Conservation (phyloP, 495 filamentous ascomycete species). For the Astrothelium macrocarpum region DNA sequence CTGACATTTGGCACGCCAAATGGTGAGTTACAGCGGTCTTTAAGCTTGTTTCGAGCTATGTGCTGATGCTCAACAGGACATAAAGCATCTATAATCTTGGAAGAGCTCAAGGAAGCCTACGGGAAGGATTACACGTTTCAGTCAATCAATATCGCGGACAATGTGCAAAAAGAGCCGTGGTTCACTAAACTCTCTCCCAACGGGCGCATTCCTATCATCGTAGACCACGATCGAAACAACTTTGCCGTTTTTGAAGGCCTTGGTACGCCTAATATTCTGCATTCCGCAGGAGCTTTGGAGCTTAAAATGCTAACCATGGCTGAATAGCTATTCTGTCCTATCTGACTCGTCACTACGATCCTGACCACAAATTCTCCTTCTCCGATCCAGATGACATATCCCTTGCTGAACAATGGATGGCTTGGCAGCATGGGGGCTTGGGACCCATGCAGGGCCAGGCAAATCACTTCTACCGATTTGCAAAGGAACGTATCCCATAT, state of each 20-base stretch:
- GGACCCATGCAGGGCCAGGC: slow-evolving; percentile 34
- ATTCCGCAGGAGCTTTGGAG: not conserved
- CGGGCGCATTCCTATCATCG: slow-evolving; percentile 31
- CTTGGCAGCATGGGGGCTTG: slow-evolving; percentile 32
- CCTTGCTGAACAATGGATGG: slow-evolving; percentile 32
- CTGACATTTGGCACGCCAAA: slow-evolving; percentile 43
- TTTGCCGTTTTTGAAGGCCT: slow-evolving; percentile 27
- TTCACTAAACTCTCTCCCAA: slow-evolving; percentile 31
- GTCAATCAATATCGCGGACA: slow-evolving; percentile 27
- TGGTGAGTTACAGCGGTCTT: slow-evolving; percentile 20
- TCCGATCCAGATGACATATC: slow-evolving; percentile 27
- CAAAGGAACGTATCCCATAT: slow-evolving; percentile 29
- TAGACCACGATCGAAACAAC: slow-evolving; percentile 30
- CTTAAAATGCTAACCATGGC: slow-evolving; percentile 7
- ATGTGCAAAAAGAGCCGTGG: slow-evolving; percentile 34
- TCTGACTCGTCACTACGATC: slow-evolving; percentile 30
- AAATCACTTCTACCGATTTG: slow-evolving; percentile 31
- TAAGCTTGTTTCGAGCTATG: too few species aligned
- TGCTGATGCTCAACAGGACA: too few species aligned
- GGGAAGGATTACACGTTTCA: slow-evolving; percentile 32
- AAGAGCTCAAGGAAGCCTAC: slow-evolving; percentile 33
- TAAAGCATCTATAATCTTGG: slow-evolving; percentile 31
- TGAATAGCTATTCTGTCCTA: slow-evolving; percentile 27
- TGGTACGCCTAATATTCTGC: slow-evolving; percentile 11
- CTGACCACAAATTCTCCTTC: slow-evolving; percentile 33